Evolutionary conservation across 257 asterid genomes (phyloP).

Genomic region (Ilex aquifolium): DNA sequence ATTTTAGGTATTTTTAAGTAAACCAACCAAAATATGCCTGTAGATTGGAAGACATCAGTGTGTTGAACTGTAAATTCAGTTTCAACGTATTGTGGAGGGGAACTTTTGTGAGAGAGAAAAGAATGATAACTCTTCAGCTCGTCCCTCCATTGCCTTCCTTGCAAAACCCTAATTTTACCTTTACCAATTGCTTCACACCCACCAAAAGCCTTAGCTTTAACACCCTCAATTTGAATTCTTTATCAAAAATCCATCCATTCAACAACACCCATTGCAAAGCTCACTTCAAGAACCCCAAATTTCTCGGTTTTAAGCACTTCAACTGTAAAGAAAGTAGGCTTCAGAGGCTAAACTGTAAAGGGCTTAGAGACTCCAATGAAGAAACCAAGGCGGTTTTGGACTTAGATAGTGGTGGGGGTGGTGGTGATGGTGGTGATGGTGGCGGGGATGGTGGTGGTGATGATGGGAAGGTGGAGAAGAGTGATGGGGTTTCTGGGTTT

Average conservation of each 20-base stretch:
- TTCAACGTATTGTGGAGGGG: neutral
- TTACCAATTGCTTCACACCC: neutral
- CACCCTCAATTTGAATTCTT: conserved; percentile 15
- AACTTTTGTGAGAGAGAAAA: conserved; percentile 5
- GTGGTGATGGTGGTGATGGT: conserved; percentile 42
- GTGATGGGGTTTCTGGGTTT: conserved; percentile 23
- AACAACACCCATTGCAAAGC: conserved; percentile 19
- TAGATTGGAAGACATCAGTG: too few species aligned
- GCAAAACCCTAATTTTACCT: conserved; percentile 35
- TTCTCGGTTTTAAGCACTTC: conserved; percentile 13
- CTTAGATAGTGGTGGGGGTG: conserved; percentile 23
- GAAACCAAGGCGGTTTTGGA: conserved; percentile 43
- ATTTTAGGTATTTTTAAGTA: too few species aligned
- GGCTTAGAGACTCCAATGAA: conserved; percentile 32
- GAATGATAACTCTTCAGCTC: conserved; percentile 36
- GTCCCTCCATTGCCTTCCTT: conserved; percentile 31
- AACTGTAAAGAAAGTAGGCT: conserved; percentile 14
- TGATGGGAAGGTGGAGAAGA: conserved; percentile 41
- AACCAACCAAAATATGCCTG: too few species aligned
- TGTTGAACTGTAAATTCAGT: too few species aligned
- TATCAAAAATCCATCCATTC: conserved; percentile 17
- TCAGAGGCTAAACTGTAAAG: conserved; percentile 37
- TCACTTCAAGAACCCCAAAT: conserved; percentile 20
- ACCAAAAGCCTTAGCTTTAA: neutral
- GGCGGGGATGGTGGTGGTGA: conserved; percentile 52